Evolutionary conservation across 306 rosid species (phyloP), one percentile per base, ranked within the genome.

Genomic region (Citrullus mucosospermus): DNA sequence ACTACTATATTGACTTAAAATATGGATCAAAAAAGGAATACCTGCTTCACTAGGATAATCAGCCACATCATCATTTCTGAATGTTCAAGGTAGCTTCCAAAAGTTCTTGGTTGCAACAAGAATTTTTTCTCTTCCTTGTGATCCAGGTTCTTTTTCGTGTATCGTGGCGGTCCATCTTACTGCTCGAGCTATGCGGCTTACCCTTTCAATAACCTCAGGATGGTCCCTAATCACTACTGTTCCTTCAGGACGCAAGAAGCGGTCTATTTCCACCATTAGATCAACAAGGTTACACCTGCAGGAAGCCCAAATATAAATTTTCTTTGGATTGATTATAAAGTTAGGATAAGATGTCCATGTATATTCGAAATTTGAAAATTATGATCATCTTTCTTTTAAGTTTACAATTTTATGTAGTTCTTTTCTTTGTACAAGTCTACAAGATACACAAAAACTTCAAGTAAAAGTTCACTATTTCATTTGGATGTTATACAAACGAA

Each of bases 171-270:
- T 81, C 99, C 99, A 96, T 60, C 87, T 93, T 67, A 96, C 81
- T 0, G 96, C 93, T 14, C 77, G 88, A 57, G 97, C 93, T 66
- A 96, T 69, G 72, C 87, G 93, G 69, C 86, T 91, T 60, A 96
- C 89, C 84, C 85, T 88, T 10, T 92, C 97, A 30, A 96, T 85
- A 15, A 85, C 93, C 78, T 92, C 97, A 6, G 94, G 91, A 60
- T 85, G 82, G 83, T 91, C 98, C 87, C 98, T 90, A 54, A 96
- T 78, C 81, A 96, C 86, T 67, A 96, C 68, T 0, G 96, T 92
- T 81, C 99, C 99, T 87, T 90, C 94, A 0, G 99, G 99, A 7
- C 99, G 96, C 85, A 96, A 74, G 56, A 96, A 88, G 53, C 98
- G 89, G 72, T 96, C 99, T 62, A 96, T 86, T 87, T 96, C 99